Percentiles rank a stretch among this genome's conserved stretches.
phyloP scores from a whole-genome alignment of 768 basidiomycete genomes.

The Suillus discolor region DNA sequence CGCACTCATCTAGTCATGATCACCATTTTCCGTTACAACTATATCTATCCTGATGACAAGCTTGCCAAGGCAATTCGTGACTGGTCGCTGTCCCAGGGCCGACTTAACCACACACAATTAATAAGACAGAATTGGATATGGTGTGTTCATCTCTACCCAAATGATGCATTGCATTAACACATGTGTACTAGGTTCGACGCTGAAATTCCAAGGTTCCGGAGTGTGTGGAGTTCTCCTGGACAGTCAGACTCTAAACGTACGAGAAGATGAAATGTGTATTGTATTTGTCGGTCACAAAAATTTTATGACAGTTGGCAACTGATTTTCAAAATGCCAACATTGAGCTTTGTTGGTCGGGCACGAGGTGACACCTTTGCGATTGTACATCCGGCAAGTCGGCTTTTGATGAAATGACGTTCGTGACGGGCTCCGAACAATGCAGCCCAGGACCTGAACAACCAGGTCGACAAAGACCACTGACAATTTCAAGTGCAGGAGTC shows the following conservation, averaged over 20 bases:
- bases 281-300: not conserved
- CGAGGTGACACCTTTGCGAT: not conserved
- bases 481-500: not conserved
- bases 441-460: too few relatives aligned
- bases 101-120: not conserved
- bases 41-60: conserved; percentile 16
- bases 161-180: not conserved
- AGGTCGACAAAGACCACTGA: not conserved
- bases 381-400: not conserved
- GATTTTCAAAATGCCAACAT: not conserved
- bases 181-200: conserved; percentile 21
- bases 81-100: conserved; percentile 18
- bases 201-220: conserved; percentile 19
- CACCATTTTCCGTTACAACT: conserved; percentile 30
- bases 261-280: not conserved
- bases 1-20: conserved; percentile 11
- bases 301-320: not conserved
- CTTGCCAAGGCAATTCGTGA: not conserved
- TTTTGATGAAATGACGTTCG: not conserved
- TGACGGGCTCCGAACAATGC: too few relatives aligned
- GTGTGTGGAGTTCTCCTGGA: not conserved
- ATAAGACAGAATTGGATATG: conserved; percentile 20
- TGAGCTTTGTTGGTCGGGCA: not conserved
- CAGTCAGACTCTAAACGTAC: not conserved
- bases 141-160: conserved; percentile 13